A percentile compares a stretch with the other conserved stretches of the same genome.
phyloP scores from a whole-genome alignment of 2,329 filamentous ascomycete species.

The Colletotrichum melonis region DNA sequence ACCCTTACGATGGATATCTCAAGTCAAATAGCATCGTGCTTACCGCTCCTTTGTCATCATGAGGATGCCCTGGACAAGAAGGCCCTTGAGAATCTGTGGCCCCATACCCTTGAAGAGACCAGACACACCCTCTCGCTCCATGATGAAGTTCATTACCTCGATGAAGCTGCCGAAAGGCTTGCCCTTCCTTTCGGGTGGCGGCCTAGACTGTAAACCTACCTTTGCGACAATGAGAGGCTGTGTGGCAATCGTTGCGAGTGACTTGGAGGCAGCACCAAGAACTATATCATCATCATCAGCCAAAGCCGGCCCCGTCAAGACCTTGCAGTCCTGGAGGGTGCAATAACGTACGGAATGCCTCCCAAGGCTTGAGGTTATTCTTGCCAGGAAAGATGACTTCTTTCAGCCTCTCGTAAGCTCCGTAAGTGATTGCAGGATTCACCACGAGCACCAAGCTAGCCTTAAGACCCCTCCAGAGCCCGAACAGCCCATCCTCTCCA shows the following conservation, averaged over 20 bases:
- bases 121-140: constrained; percentile 84
- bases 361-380: constrained; percentile 79
- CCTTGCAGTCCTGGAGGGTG: no score
- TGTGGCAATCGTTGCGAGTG: constrained; percentile 89
- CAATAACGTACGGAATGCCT: constrained; percentile 84
- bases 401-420: constrained; percentile 91
- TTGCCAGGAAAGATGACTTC: constrained; percentile 82
- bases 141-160: constrained; percentile 95
- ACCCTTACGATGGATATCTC: background rate
- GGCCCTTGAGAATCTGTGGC: constrained; percentile 91
- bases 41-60: constrained; percentile 99
- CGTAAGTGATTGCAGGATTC: constrained; percentile 98
- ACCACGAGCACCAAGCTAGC: constrained; percentile 95
- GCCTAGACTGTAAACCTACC: constrained; percentile 93
- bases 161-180: constrained; percentile 94
- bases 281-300: constrained; percentile 60
- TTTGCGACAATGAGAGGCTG: constrained; percentile 98
- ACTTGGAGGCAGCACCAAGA: constrained; percentile 92
- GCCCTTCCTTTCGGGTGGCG: constrained; percentile 83
- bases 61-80: constrained; percentile 92
- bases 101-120: constrained; percentile 98
- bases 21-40: constrained; percentile 38
- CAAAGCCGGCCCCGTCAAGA: background rate
- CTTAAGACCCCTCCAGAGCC: constrained; percentile 95
- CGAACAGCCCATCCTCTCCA: constrained; percentile 88